Conservation (phyloP, 2,329 filamentous ascomycete species). For the Aspergillus tubingensis region DNA sequence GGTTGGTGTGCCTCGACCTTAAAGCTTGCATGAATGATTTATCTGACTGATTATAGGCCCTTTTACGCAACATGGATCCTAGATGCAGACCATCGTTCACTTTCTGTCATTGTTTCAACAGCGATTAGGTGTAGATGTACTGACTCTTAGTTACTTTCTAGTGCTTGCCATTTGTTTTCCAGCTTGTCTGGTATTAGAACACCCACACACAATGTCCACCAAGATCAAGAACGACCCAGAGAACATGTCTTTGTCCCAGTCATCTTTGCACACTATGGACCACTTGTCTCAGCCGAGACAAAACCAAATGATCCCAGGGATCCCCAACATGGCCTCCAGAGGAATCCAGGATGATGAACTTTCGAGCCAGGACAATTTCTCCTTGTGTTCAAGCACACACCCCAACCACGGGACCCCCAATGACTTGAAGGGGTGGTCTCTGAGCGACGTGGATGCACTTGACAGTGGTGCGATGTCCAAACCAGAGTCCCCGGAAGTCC, state of each 20-base stretch:
- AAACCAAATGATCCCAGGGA: slow-evolving; percentile 38
- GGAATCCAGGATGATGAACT: slow-evolving; percentile 47
- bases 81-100: slow-evolving; percentile 23
- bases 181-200: slow-evolving; percentile 20
- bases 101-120: slow-evolving; percentile 16
- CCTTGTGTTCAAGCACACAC: slow-evolving; percentile 43
- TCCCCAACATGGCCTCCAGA: slow-evolving; percentile 42
- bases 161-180: slow-evolving; percentile 28
- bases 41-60: slow-evolving; percentile 7
- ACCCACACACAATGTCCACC: slow-evolving; percentile 39
- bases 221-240: slow-evolving; percentile 41
- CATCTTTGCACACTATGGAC: slow-evolving; percentile 34
- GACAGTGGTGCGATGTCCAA: slow-evolving; percentile 42
- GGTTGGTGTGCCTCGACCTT: slow-evolving; percentile 11
- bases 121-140: slow-evolving; percentile 30
- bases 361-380: slow-evolving; percentile 45
- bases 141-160: slow-evolving; percentile 34
- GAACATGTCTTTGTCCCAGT: slow-evolving; percentile 39
- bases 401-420: slow-evolving; percentile 37
- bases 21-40: too few species aligned
- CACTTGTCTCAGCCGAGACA: slow-evolving; percentile 39
- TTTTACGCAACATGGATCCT: slow-evolving; percentile 15
- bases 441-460: slow-evolving; percentile 43
- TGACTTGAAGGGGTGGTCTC: slow-evolving; percentile 42
- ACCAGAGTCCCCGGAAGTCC: slow-evolving; percentile 43